phyloP scores from a whole-genome alignment of 164 flowering plant species.

The Berberis vulgaris region DNA sequence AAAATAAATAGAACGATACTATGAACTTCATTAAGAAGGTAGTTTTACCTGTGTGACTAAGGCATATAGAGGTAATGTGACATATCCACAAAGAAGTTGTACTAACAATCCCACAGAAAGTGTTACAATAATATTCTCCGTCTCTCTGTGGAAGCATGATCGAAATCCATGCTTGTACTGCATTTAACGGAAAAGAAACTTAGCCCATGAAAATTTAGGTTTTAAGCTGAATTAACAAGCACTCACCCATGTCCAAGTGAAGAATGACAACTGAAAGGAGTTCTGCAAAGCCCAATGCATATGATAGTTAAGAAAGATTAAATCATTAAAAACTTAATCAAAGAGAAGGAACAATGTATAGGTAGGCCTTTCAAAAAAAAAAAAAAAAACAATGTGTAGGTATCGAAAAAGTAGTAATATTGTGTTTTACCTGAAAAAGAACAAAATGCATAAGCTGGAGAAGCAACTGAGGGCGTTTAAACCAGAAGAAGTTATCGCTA shows the following conservation, averaged over 20 bases:
- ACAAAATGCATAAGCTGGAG: slow-evolving; percentile 51
- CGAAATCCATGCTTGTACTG: slow-evolving; percentile 57
- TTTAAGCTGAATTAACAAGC: neutral
- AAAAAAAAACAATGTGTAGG: neutral
- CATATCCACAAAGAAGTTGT: slow-evolving; percentile 58
- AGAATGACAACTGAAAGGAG: slow-evolving; percentile 14
- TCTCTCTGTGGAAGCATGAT: slow-evolving; percentile 52
- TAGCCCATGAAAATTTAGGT: neutral
- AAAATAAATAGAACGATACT: neutral
- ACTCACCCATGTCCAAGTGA: slow-evolving; percentile 38
- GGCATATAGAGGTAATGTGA: slow-evolving; percentile 61
- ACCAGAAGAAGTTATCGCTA: slow-evolving; percentile 55
- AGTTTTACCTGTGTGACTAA: slow-evolving; percentile 56
- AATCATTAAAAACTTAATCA: no score
- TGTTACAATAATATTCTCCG: slow-evolving; percentile 40
- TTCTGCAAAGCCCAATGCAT: slow-evolving; percentile 34
- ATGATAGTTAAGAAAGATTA: no score
- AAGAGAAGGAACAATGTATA: neutral
- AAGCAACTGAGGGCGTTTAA: slow-evolving; percentile 39
- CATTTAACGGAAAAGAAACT: slow-evolving; percentile 1
- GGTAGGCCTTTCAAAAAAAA: no score
- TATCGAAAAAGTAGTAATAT: neutral
- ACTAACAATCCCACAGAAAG: slow-evolving; percentile 36
- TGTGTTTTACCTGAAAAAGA: slow-evolving; percentile 47
- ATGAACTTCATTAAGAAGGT: neutral